These are phyloP conservation scores for Botryotinia narcissicola DNA, from an alignment of 2,329 filamentous ascomycete genomes.

Conservation along the genomic window DNA sequence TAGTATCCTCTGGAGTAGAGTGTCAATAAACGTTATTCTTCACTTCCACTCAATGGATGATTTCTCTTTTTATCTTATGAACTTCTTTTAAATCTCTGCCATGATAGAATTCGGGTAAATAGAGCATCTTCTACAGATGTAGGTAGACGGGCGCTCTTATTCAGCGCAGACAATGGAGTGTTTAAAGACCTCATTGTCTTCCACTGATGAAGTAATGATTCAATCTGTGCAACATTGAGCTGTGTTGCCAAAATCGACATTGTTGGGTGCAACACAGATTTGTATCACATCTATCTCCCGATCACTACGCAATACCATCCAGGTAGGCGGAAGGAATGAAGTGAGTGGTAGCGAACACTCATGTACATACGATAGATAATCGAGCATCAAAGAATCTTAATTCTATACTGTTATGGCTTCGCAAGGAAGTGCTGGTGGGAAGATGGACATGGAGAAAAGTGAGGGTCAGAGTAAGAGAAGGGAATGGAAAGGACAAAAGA, in stretches of 20 bases:
- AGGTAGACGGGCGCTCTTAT: background rate
- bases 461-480: background rate
- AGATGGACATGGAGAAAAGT: background rate
- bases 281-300: background rate
- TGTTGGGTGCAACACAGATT: background rate
- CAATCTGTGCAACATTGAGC: background rate
- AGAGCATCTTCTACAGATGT: background rate
- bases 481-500: background rate
- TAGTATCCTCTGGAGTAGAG: background rate
- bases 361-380: background rate
- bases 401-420: background rate
- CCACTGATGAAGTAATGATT: background rate
- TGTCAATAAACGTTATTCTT: background rate
- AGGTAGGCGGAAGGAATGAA: background rate
- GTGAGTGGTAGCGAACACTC: background rate
- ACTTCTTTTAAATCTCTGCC: background rate
- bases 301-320: background rate
- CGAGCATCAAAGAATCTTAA: background rate
- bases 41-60: background rate
- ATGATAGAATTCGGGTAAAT: background rate
- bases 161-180: background rate
- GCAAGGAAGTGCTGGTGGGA: background rate
- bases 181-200: background rate
- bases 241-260: background rate
- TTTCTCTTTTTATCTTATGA: background rate